Base-by-base conservation (phyloP, 2,329 filamentous ascomycete species). In the Fusarium oligoseptatum region DNA sequence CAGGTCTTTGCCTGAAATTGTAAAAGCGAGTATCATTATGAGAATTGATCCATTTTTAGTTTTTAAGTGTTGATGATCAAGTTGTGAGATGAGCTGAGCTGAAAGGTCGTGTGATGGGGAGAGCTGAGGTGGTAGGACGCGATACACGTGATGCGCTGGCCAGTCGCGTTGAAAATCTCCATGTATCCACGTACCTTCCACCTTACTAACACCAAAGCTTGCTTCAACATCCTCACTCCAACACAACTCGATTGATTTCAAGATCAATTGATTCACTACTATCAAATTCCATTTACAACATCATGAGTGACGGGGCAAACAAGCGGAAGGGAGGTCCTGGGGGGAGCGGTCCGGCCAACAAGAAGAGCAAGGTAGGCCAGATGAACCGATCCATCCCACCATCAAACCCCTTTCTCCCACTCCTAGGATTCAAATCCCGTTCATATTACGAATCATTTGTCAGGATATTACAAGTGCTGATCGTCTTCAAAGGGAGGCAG, bases 401-500 rank as follows among this genome's bases (percentile, higher is more conserved):
- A 20, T 61, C 41, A 45, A 60, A 45, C 43, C 27, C 45, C 36
- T 50, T 20, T 17, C 8, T 52, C 50, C 6, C 4, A 9, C 22
- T 58, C 10, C 34, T 17, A 27, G n/a, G 55, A 39, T 20, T 6
- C 56, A 11, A 6, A 5, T 29, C 11, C 15, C 15, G 24, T 29
- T 36, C 4, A 27, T 6, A n/a, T 37, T 48, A 11, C 22, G 45
- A 36, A 27, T 20, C 9, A n/a, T 20, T 41, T 29, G 60, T 66
- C 56, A 67, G 68, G n/a, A 52, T 10, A 34, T 34, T 14, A 7
- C 15, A 39, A 22, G 17, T 64, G 52, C 74, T 76, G 61, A 75
- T 37, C 9, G 24, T 55, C 32, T 36, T 34, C 20, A 14, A 50
- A 89, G 87, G 85, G 86, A 39, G 88, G 89, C 66, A 87, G 85